Base-by-base conservation (phyloP, 768 basidiomycete genomes). In the Tephrocybe sp. region DNA sequence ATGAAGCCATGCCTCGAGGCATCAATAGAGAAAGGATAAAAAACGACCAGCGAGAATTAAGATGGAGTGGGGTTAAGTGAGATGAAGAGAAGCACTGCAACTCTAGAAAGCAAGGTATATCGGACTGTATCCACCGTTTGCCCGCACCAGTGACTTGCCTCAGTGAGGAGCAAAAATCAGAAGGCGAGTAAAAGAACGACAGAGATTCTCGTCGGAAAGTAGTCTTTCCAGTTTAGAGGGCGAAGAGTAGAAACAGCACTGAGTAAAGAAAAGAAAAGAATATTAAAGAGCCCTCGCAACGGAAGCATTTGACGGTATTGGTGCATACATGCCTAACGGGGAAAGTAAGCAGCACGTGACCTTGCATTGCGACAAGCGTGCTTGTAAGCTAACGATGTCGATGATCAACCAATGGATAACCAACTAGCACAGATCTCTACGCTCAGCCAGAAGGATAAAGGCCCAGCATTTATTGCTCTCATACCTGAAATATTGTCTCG, bases 381-480 rank as follows among this genome's bases (percentile, higher is more conserved):
- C 22, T 31, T 12, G 22, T 14, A 22, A 4, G 41, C 41, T 13
- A 22, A n/a, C 14, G 1, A 43, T 31, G 30, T 43, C 30, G 8
- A 36, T n/a, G 8, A 5, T 10, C 22, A 52, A 16, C 57, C 48
- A 47, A 89, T 90, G 88, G 86, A 91, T 39, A 65, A 65, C 48
- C 86, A 79, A 65, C 77, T 92, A 35, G 64, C 79, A 1, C 83
- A 87, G 55, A 74, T 85, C 48, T 72, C 80, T 1, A 56, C 78
- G 19, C 80, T 91, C 59, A 75, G 71, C 45, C 92, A 94, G 69
- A 93, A 92, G 62, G 91, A 95, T 72, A 92, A 92, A 61, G 89
- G 82, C 0, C 75, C 84, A 7, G 87, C 84, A 4, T 92, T 86
- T 60, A 75, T 84, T 36, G 68, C 84, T 14, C 76, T 92, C 32